These are phyloP conservation scores for Remersonia thermophila DNA, from an alignment of 2,329 filamentous ascomycete genomes.

Conservation along the genomic window DNA sequence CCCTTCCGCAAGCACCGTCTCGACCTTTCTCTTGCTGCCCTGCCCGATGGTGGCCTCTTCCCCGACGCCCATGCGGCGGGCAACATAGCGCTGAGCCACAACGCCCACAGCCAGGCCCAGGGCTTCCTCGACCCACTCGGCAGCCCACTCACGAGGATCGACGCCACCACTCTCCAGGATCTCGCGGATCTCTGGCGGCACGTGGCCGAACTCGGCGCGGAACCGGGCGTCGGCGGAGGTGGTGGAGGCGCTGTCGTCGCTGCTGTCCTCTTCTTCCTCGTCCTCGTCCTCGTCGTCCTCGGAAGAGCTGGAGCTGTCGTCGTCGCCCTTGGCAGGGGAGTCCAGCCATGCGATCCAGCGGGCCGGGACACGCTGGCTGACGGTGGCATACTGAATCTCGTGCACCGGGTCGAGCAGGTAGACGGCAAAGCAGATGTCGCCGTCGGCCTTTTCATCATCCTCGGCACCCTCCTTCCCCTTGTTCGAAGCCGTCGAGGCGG, in stretches of 20 bases:
- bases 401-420: constrained; percentile 84
- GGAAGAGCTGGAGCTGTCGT: constrained; percentile 23
- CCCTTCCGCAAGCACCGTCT: constrained; percentile 43
- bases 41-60: constrained; percentile 53
- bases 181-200: constrained; percentile 76
- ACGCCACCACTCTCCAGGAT: constrained; percentile 67
- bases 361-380: constrained; percentile 72
- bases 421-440: constrained; percentile 58
- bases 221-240: too few relatives aligned
- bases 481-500: constrained; percentile 38
- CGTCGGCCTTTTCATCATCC: constrained; percentile 37
- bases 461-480: constrained; percentile 43
- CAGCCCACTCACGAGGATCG: constrained; percentile 92
- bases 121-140: constrained; percentile 90
- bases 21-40: constrained; percentile 48
- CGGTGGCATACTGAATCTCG: constrained; percentile 69
- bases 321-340: constrained; percentile 44
- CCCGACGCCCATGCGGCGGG: constrained; percentile 88
- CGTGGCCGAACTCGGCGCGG: constrained; percentile 19
- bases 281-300: constrained; percentile 32
- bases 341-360: constrained; percentile 91
- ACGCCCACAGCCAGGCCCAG: constrained; percentile 68
- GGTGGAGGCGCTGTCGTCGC: too few relatives aligned
- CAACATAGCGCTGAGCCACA: constrained; percentile 90
- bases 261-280: too few relatives aligned